These are phyloP conservation scores for Plantago lanceolata DNA, from an alignment of 305 asterid genomes.

Conservation along the genomic window DNA sequence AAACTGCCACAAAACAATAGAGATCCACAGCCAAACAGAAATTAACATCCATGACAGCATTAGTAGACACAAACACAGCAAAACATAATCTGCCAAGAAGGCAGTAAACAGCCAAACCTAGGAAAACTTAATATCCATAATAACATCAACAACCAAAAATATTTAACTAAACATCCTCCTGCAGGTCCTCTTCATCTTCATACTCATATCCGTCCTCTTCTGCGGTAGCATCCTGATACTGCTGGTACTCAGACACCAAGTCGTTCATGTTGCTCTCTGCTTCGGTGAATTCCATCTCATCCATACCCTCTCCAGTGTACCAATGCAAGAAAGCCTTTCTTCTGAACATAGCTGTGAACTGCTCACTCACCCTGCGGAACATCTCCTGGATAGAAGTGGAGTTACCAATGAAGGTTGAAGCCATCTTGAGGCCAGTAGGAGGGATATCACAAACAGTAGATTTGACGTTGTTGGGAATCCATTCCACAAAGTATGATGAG, in stretches of 20 bases:
- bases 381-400: conserved; percentile 58
- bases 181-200: conserved; percentile 5
- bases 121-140: conserved; percentile 5
- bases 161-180: conserved; percentile 5
- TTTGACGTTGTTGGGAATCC: conserved; percentile 62
- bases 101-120: background rate
- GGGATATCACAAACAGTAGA: conserved; percentile 62
- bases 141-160: background rate
- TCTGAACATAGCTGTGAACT: conserved; percentile 63
- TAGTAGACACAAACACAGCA: conserved; percentile 1
- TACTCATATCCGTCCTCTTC: conserved; percentile 10
- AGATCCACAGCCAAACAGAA: background rate
- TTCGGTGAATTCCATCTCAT: conserved; percentile 62
- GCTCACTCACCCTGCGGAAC: conserved; percentile 57
- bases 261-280: conserved; percentile 66
- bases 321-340: conserved; percentile 67
- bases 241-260: conserved; percentile 59
- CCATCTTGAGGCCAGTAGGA: conserved; percentile 58
- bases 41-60: background rate
- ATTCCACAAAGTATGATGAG: conserved; percentile 21
- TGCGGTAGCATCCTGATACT: conserved; percentile 45
- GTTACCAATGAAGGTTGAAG: conserved; percentile 60
- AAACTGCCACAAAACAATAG: no score
- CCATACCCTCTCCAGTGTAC: conserved; percentile 72
- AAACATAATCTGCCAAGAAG: conserved; percentile 2